A percentile compares a stretch with the other conserved stretches of the same genome.
These are phyloP conservation scores for Eucommia ulmoides DNA, from an alignment of 257 asterid species.

Conservation along the genomic window DNA sequence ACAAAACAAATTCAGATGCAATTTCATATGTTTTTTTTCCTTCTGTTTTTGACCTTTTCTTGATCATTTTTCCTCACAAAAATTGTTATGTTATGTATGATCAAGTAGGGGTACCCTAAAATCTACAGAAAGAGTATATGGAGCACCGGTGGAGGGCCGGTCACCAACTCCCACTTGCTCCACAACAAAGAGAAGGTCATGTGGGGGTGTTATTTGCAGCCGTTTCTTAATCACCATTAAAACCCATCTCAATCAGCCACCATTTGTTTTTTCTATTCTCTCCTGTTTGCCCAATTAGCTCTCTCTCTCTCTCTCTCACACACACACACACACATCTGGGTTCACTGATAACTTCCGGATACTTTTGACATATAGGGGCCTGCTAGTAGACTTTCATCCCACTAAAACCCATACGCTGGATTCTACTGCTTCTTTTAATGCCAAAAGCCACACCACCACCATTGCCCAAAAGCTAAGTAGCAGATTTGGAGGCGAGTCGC, in stretches of 20 bases:
- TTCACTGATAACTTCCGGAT: constrained; percentile 21
- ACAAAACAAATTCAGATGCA: no score
- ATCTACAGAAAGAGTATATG: no score
- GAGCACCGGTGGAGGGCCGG: constrained; percentile 27
- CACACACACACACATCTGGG: no score
- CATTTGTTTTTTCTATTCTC: constrained; percentile 7
- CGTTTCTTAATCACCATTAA: background rate
- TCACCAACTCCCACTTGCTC: constrained; percentile 70
- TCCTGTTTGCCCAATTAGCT: no score
- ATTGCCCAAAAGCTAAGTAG: constrained; percentile 34
- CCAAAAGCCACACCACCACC: constrained; percentile 19
- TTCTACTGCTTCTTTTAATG: constrained; percentile 32
- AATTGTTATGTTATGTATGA: no score
- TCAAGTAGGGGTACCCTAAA: no score
- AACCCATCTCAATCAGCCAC: constrained; percentile 8
- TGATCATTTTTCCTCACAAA: no score
- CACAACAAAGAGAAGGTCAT: constrained; percentile 27
- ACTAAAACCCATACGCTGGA: background rate
- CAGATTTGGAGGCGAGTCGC: constrained; percentile 9
- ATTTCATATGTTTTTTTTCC: no score
- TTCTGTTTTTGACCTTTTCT: no score
- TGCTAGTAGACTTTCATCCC: constrained; percentile 21
- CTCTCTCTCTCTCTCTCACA: no score
- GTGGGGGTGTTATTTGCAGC: constrained; percentile 19
- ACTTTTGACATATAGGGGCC: constrained; percentile 24